Evolutionary conservation across 257 asterid species (phyloP).

Genomic region (Osmanthus fragrans): DNA sequence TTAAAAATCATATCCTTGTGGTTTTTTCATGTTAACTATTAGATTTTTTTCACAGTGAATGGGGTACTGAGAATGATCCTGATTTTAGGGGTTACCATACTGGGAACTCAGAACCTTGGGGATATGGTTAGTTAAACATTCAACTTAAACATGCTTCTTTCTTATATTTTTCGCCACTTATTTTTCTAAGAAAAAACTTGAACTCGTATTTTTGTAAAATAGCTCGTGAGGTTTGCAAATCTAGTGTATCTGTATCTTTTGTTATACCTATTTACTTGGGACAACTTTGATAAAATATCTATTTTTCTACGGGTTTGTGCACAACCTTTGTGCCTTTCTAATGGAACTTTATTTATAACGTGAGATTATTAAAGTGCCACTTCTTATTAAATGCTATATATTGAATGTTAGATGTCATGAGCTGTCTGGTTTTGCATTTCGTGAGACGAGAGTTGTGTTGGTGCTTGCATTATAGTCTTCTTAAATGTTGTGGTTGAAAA

Average conservation of each 20-base stretch:
- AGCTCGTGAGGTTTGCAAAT: not conserved
- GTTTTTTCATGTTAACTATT: slow-evolving; percentile 15
- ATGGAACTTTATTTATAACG: no score
- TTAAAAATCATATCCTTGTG: not conserved
- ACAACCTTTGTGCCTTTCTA: no score
- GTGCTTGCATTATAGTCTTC: not conserved
- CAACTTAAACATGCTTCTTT: not conserved
- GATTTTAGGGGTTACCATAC: slow-evolving; percentile 79
- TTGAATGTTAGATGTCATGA: not conserved
- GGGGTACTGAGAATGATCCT: slow-evolving; percentile 93
- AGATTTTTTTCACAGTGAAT: slow-evolving; percentile 54
- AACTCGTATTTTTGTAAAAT: not conserved
- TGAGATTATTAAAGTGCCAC: not conserved
- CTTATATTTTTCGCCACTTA: slow-evolving; percentile 13
- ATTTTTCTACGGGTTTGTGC: no score
- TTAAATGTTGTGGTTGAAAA: not conserved
- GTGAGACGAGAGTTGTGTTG: no score
- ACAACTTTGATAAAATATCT: not conserved
- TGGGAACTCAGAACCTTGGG: slow-evolving; percentile 93
- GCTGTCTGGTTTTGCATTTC: not conserved
- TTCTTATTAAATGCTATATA: not conserved
- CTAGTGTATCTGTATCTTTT: not conserved
- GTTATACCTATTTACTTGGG: not conserved
- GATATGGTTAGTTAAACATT: slow-evolving; percentile 61
- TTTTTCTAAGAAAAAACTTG: slow-evolving; percentile 1